Evolutionary conservation across 2,329 filamentous ascomycete genomes (phyloP).

Genomic region (Xylaria sp.): DNA sequence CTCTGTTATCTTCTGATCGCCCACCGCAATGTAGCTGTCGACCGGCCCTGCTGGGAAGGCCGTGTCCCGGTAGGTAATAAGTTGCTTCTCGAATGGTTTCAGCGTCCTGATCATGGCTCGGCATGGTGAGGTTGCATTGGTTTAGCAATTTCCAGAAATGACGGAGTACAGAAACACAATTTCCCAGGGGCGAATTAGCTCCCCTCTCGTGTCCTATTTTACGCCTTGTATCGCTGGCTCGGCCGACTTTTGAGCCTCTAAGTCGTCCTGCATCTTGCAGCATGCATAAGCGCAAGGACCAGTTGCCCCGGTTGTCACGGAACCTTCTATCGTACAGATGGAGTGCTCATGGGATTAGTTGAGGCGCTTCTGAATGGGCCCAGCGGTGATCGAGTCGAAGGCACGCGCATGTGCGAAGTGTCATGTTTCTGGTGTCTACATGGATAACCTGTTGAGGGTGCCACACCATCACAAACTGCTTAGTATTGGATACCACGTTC

Average conservation of each 20-base stretch:
- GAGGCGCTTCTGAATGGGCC: slow-evolving; percentile 7
- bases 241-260: slow-evolving; percentile 13
- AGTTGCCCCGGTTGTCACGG: slow-evolving; percentile 11
- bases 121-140: slow-evolving; percentile 16
- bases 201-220: slow-evolving; percentile 2
- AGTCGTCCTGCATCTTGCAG: slow-evolving; percentile 11
- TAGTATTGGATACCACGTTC: slow-evolving; percentile 8
- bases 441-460: slow-evolving; percentile 1
- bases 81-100: slow-evolving; percentile 21
- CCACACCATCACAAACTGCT: slow-evolving; percentile 17
- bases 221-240: slow-evolving; percentile 5
- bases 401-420: slow-evolving; percentile 1
- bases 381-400: slow-evolving; percentile 3
- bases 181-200: slow-evolving; percentile 19
- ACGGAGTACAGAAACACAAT: slow-evolving; percentile 13
- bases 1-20: slow-evolving; percentile 15
- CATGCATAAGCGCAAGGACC: slow-evolving; percentile 18
- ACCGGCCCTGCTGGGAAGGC: slow-evolving; percentile 22
- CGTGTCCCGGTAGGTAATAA: slow-evolving; percentile 15
- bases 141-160: slow-evolving; percentile 24
- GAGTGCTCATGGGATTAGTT: slow-evolving; percentile 11
- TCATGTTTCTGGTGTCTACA: slow-evolving; percentile 4
- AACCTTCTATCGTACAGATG: slow-evolving; percentile 8
- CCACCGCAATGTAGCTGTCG: slow-evolving; percentile 15
- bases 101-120: slow-evolving; percentile 21